Base-by-base conservation (phyloP, 2,329 filamentous ascomycete species). In the Microcyclosporella mali region DNA sequence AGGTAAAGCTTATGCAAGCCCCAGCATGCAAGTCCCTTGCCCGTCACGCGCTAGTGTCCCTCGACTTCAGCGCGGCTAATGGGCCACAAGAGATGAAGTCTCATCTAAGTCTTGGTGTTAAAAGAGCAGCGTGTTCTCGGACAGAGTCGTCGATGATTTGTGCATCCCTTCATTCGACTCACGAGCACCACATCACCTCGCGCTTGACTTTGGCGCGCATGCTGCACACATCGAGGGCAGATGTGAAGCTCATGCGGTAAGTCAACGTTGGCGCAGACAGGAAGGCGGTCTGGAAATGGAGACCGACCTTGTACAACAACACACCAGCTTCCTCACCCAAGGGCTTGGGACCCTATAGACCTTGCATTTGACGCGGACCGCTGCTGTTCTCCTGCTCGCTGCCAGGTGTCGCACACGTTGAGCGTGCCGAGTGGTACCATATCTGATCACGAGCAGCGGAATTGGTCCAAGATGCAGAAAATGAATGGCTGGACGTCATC, bases 391-490 rank as follows among this genome's bases (percentile, higher is more conserved):
- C 50, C 45, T 43, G 40, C 33, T 43, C 43, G 27, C 37, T 40
- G 33, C 38, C 41, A 18, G 14, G 42, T 46, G 45, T 50, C 40
- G 47, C 39, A 48, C 47, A 37, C 40, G 19, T 21, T 33, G 36
- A 37, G 21, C 33, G 42, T 43, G 43, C 46, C 42, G 36, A 52
- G 45, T 48, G 41, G 34, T 41, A 47, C 43, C 40, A 44, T 36
- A 16, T 28, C 18, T 17, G 34, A 42, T 49, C 46, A 49, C 49
- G 46, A 45, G 45, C 29, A 29, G 18, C 15, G 18, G n/a, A 29
- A 33, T 18, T 15, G 33, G 25, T 34, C 17, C 17, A 38, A 35
- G 15, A 27, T 15, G 35, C 29, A 19, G 30, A 31, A 31, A 31
- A 27, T 33, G 17, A 40, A 43, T 49, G 46, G 49, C 49, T 38